Evolutionary conservation across 2,329 filamentous ascomycete genomes (phyloP).

Genomic region (Acarospora socialis): DNA sequence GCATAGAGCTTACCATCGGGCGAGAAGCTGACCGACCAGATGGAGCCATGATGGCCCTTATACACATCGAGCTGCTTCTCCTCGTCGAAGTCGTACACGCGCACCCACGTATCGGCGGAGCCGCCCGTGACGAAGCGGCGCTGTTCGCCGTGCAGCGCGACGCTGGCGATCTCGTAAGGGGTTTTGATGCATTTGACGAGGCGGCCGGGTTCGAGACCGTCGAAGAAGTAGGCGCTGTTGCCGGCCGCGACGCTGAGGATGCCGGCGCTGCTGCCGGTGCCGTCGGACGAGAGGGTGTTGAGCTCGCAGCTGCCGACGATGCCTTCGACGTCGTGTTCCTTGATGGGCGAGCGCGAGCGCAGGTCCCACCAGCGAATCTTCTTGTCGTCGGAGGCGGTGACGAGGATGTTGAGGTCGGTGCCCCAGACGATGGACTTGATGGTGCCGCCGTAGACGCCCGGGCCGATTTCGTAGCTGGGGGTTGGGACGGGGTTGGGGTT

Average conservation of each 20-base stretch:
- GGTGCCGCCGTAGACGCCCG: slow-evolving; percentile 65
- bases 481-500: slow-evolving; percentile 40
- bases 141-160: slow-evolving; percentile 69
- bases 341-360: slow-evolving; percentile 57
- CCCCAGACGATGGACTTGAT: slow-evolving; percentile 98
- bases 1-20: slow-evolving; percentile 94
- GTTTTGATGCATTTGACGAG: slow-evolving; percentile 68
- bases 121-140: slow-evolving; percentile 81
- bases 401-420: slow-evolving; percentile 69
- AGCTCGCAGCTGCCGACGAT: slow-evolving; percentile 88
- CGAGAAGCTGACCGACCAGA: slow-evolving; percentile 91
- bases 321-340: slow-evolving; percentile 65
- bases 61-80: slow-evolving; percentile 77
- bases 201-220: slow-evolving; percentile 52
- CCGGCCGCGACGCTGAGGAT: slow-evolving; percentile 87
- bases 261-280: slow-evolving; percentile 51
- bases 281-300: slow-evolving; percentile 50
- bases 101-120: slow-evolving; percentile 89
- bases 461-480: slow-evolving; percentile 73
- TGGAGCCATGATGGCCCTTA: slow-evolving; percentile 92
- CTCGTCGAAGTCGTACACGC: slow-evolving; percentile 78
- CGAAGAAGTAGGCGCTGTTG: slow-evolving; percentile 86
- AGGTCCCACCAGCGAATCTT: slow-evolving; percentile 92
- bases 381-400: slow-evolving; percentile 83
- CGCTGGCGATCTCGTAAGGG: slow-evolving; percentile 76